These are phyloP conservation scores for Cylindrotheca closterium DNA, from an alignment of 108 stramenopile species.

Conservation along the genomic window DNA sequence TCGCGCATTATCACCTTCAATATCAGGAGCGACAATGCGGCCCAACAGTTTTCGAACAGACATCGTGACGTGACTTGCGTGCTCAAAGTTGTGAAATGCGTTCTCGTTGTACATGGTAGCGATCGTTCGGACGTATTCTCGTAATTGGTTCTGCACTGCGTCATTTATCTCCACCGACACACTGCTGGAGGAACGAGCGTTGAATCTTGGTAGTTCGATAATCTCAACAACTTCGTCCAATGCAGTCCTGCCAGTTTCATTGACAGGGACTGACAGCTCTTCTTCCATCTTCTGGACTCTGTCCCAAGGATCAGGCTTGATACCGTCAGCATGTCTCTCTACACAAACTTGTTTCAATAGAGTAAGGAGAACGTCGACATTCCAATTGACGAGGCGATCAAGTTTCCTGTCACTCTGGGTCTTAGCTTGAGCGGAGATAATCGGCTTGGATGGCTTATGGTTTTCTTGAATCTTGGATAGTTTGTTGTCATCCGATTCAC, in stretches of 20 bases:
- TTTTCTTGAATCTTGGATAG: not conserved
- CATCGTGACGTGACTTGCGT: slow-evolving; percentile 29
- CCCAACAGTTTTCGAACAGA: slow-evolving; percentile 23
- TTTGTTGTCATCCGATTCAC: not conserved
- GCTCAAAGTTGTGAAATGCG: slow-evolving; percentile 29
- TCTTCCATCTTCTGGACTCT: not conserved
- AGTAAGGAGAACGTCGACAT: slow-evolving; percentile 18
- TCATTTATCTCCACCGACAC: slow-evolving; percentile 1
- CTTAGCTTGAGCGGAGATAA: not conserved
- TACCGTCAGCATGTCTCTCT: not conserved
- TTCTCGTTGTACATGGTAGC: slow-evolving; percentile 25
- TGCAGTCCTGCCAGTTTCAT: slow-evolving; percentile 3
- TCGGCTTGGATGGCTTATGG: not conserved
- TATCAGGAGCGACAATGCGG: slow-evolving; percentile 17
- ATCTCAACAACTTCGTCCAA: slow-evolving; percentile 44
- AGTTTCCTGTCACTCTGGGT: not conserved
- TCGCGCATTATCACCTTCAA: slow-evolving; percentile 7
- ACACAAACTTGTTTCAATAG: not conserved
- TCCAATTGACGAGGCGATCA: slow-evolving; percentile 20
- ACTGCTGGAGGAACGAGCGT: slow-evolving; percentile 5
- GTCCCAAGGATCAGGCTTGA: slow-evolving; percentile 1
- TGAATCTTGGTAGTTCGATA: slow-evolving; percentile 32
- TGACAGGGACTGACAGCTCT: not conserved
- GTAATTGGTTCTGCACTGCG: slow-evolving; percentile 15
- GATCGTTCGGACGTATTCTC: slow-evolving; percentile 23